These are phyloP conservation scores for Phlegmacium glaucopus DNA, from an alignment of 768 basidiomycete species.

Conservation along the genomic window DNA sequence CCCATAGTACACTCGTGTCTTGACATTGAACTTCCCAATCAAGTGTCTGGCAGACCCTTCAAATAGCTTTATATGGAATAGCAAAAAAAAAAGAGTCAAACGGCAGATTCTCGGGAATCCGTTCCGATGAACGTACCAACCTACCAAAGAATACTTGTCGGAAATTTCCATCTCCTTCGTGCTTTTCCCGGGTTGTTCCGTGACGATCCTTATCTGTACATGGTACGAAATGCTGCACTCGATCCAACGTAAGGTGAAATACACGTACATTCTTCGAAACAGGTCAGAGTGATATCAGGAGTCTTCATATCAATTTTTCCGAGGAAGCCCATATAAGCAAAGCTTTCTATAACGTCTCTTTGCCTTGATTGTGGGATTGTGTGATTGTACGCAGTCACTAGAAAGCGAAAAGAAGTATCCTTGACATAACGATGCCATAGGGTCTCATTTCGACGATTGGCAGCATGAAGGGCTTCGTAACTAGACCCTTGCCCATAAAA, in stretches of 20 bases:
- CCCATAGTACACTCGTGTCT: conserved; percentile 86
- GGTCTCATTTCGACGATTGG: conserved; percentile 37
- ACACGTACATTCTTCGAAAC: conserved; percentile 83
- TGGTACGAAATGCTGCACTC: neutral
- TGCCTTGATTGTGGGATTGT: conserved; percentile 68
- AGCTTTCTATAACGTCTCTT: conserved; percentile 67
- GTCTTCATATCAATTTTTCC: conserved; percentile 81
- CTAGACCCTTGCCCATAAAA: conserved; percentile 68
- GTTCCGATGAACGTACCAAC: conserved; percentile 56
- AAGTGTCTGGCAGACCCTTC: conserved; percentile 69
- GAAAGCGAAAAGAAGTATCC: conserved; percentile 78
- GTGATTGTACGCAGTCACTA: conserved; percentile 71
- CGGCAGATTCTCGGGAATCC: neutral
- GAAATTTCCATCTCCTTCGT: conserved; percentile 67
- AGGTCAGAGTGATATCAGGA: conserved; percentile 69
- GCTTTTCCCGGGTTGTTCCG: conserved; percentile 41
- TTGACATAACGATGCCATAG: conserved; percentile 59
- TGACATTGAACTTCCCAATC: conserved; percentile 76
- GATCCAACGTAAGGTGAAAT: neutral
- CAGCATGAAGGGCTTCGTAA: conserved; percentile 69
- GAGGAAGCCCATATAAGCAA: conserved; percentile 79
- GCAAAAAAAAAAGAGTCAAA: neutral
- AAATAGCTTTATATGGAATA: conserved; percentile 33
- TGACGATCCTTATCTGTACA: conserved; percentile 43
- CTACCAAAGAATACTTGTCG: conserved; percentile 78